Percentiles rank a stretch among this genome's conserved stretches.
These are phyloP conservation scores for Penicillium frequentans DNA, from an alignment of 2,329 filamentous ascomycete species.

Conservation along the genomic window DNA sequence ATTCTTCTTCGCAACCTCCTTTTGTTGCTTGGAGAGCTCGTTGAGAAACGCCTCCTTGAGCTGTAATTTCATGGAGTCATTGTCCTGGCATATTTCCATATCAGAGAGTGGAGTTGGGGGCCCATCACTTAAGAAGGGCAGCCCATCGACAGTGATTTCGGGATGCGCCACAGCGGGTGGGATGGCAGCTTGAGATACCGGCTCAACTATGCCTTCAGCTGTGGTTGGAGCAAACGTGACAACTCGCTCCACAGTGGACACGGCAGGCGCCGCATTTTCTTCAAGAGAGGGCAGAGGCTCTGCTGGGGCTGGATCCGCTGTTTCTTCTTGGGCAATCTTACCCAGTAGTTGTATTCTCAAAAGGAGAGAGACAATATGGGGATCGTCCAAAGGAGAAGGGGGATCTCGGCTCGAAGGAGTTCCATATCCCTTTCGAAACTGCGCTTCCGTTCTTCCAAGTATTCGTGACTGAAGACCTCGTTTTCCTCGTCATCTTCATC, in stretches of 20 bases:
- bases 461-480: conserved; percentile 48
- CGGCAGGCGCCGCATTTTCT: conserved; percentile 2
- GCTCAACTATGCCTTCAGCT: conserved; percentile 2
- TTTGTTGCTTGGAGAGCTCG: conserved; percentile 41
- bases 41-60: conserved; percentile 40
- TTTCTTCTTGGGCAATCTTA: conserved; percentile 39
- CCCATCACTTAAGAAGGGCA: conserved; percentile 47
- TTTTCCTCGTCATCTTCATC: conserved; percentile 50
- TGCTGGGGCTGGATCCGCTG: conserved; percentile 19
- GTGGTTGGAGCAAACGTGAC: conserved; percentile 13
- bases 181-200: conserved; percentile 6
- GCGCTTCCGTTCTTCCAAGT: conserved; percentile 46
- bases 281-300: conserved; percentile 15
- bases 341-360: conserved; percentile 47
- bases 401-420: conserved; percentile 43
- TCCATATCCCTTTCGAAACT: conserved; percentile 48
- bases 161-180: conserved; percentile 11
- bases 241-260: conserved; percentile 5
- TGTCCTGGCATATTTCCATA: conserved; percentile 46
- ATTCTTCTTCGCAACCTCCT: conserved; percentile 40
- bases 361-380: conserved; percentile 41
- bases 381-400: conserved; percentile 45
- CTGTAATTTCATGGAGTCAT: conserved; percentile 35
- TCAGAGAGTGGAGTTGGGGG: conserved; percentile 47
- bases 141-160: conserved; percentile 40